These are phyloP conservation scores for Beverwykella pulmonaria DNA, from an alignment of 495 filamentous ascomycete species.

Conservation along the genomic window DNA sequence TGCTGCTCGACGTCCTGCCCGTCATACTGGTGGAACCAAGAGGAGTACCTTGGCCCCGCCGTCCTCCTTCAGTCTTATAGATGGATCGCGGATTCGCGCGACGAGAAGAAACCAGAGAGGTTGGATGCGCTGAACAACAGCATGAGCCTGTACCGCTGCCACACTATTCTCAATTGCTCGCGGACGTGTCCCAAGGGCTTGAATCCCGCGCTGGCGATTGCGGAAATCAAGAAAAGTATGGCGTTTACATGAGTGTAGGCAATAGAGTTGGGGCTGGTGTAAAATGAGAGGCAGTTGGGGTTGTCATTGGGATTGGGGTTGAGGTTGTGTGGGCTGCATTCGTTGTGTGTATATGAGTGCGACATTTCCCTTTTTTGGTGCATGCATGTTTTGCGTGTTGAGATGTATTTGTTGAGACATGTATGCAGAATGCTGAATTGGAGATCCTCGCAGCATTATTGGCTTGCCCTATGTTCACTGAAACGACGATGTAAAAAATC, in stretches of 20 bases:
- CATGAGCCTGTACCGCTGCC: slow-evolving; percentile 98
- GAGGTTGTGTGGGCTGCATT: background rate
- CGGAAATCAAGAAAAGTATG: slow-evolving; percentile 98
- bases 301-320: background rate
- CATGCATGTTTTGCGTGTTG: background rate
- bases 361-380: too few relatives aligned
- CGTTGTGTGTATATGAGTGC: background rate
- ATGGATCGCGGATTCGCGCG: slow-evolving; percentile 90
- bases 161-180: slow-evolving; percentile 98
- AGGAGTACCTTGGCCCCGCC: slow-evolving; percentile 96
- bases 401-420: background rate
- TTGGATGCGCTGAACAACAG: slow-evolving; percentile 93
- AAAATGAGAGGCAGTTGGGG: background rate
- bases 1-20: slow-evolving; percentile 99
- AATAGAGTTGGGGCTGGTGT: background rate
- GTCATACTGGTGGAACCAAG: slow-evolving; percentile 99
- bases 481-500: too few relatives aligned
- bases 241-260: slow-evolving; percentile 54
- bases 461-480: too few relatives aligned
- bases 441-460: too few relatives aligned
- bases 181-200: slow-evolving; percentile 96
- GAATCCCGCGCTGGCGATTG: slow-evolving; percentile 92
- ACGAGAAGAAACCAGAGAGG: slow-evolving; percentile 82
- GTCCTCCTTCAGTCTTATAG: slow-evolving; percentile 96
- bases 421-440: background rate